A percentile compares a stretch with the other conserved stretches of the same genome.
Conservation (phyloP, 306 rosid species). For the Ormosia emarginata region DNA sequence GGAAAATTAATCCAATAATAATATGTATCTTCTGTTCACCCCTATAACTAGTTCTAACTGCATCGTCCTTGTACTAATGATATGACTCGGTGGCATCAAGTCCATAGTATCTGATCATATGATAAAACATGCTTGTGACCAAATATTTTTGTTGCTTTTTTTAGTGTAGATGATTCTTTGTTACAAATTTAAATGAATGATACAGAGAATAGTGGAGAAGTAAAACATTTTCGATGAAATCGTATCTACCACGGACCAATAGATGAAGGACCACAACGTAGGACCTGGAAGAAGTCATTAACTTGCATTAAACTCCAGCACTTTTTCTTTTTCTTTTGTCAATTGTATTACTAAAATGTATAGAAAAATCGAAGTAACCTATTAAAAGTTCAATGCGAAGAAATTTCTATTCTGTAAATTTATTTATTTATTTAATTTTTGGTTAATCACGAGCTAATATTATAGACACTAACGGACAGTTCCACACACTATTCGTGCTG, state of each 20-base stretch:
- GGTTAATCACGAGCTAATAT: too few relatives aligned
- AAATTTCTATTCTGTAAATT: too few relatives aligned
- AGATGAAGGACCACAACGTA: slow-evolving; percentile 23
- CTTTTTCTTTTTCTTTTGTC: neutral
- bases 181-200: neutral
- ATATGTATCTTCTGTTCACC: neutral
- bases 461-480: too few relatives aligned
- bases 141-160: neutral
- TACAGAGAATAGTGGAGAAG: neutral
- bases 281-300: neutral
- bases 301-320: neutral
- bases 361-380: neutral
- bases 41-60: slow-evolving; percentile 36
- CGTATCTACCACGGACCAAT: neutral
- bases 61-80: slow-evolving; percentile 7
- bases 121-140: neutral
- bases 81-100: neutral
- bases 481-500: too few relatives aligned
- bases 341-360: neutral
- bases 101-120: neutral
- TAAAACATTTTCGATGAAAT: neutral
- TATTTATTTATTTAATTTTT: too few relatives aligned
- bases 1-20: slow-evolving; percentile 11
- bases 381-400: neutral
- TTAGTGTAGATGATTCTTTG: neutral